Conservation (phyloP, 2,329 filamentous ascomycete species). For the Penicillium sp. region DNA sequence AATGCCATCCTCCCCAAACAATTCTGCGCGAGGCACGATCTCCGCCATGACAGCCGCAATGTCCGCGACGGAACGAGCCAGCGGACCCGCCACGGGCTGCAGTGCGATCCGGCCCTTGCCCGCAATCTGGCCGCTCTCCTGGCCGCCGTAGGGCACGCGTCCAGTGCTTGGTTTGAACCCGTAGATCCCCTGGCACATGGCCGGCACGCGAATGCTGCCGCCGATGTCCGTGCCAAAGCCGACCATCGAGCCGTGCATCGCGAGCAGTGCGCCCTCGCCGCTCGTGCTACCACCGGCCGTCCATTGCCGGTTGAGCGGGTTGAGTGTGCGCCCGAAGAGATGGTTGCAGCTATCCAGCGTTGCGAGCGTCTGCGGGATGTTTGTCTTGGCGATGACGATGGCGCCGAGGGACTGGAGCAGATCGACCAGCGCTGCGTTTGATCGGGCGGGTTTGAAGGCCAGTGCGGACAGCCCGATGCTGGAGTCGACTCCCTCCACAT, state of each 20-base stretch:
- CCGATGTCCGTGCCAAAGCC: conserved; percentile 63
- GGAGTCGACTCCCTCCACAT: conserved; percentile 51
- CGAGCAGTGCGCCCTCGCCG: conserved; percentile 61
- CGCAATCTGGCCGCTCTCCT: conserved; percentile 48
- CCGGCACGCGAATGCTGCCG: conserved; percentile 47
- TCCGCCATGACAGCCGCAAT: conserved; percentile 50
- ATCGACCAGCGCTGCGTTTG: conserved; percentile 58
- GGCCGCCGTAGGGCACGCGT: conserved; percentile 53
- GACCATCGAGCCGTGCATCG: conserved; percentile 57
- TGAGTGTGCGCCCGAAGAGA: conserved; percentile 61
- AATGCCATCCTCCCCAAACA: conserved; percentile 52
- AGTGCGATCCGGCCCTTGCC: conserved; percentile 52
- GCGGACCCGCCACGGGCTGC: conserved; percentile 46
- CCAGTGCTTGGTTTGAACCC: conserved; percentile 50
- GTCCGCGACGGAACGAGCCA: conserved; percentile 42
- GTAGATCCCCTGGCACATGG: conserved; percentile 53
- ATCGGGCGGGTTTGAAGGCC: conserved; percentile 56
- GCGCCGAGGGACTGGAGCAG: conserved; percentile 61
- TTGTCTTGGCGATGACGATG: conserved; percentile 68
- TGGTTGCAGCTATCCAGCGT: conserved; percentile 60
- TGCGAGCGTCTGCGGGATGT: conserved; percentile 60
- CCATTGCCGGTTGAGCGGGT: conserved; percentile 60
- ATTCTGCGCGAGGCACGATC: conserved; percentile 51
- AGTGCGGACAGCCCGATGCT: conserved; percentile 59
- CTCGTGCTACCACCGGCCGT: conserved; percentile 65